A percentile compares a stretch with the other conserved stretches of the same genome.
These are phyloP conservation scores for Endoconidiophora laricicola DNA, from an alignment of 2,329 filamentous ascomycete species.

Conservation along the genomic window DNA sequence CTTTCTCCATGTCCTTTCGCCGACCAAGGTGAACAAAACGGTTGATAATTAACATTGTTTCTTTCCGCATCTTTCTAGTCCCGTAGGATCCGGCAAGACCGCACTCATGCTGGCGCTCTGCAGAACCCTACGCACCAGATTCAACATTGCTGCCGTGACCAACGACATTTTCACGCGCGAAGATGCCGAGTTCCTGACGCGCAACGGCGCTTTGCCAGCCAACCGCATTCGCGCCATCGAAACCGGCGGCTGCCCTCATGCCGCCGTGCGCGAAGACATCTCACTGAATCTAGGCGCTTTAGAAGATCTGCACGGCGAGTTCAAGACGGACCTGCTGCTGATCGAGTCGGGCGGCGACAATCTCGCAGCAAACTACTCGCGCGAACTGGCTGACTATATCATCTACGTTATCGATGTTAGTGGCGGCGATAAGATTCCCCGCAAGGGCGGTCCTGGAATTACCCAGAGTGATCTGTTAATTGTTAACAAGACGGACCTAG, in stretches of 20 bases:
- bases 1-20: background rate
- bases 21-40: background rate
- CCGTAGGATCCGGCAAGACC: slow-evolving; percentile 93
- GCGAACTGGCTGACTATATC: slow-evolving; percentile 92
- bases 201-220: slow-evolving; percentile 66
- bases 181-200: slow-evolving; percentile 92
- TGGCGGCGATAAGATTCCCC: slow-evolving; percentile 88
- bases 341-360: slow-evolving; percentile 97
- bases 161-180: slow-evolving; percentile 99
- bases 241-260: slow-evolving; percentile 92
- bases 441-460: slow-evolving; percentile 92
- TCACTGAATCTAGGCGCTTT: slow-evolving; percentile 82
- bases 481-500: slow-evolving; percentile 94
- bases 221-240: slow-evolving; percentile 86
- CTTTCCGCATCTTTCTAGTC: slow-evolving; percentile 32
- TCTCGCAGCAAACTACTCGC: slow-evolving; percentile 86
- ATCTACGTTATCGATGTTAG: slow-evolving; percentile 97
- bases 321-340: slow-evolving; percentile 66
- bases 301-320: slow-evolving; percentile 69
- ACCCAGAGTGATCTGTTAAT: slow-evolving; percentile 88
- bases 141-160: slow-evolving; percentile 86
- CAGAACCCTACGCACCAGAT: slow-evolving; percentile 59
- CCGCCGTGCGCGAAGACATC: slow-evolving; percentile 94
- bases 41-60: slow-evolving; percentile 12
- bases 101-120: slow-evolving; percentile 92